Conservation (phyloP, 208 protist species). For the Leishmania amazonensis region DNA sequence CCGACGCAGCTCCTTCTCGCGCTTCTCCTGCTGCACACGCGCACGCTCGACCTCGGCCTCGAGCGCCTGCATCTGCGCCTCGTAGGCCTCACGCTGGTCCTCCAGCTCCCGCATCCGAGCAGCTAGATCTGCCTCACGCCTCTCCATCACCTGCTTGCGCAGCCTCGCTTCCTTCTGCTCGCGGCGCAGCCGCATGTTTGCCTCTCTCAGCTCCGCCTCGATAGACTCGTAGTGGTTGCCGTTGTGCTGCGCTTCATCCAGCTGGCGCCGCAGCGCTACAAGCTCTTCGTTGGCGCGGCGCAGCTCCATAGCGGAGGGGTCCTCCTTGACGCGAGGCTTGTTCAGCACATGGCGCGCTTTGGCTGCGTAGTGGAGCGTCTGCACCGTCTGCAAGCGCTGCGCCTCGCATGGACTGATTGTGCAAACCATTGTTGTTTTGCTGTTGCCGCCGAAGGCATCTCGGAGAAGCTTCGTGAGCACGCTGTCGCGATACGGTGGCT, state of each 20-base stretch:
- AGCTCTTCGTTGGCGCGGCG: slow-evolving; percentile 76
- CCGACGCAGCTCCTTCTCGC: slow-evolving; percentile 50
- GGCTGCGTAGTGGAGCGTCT: slow-evolving; percentile 86
- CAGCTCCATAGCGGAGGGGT: slow-evolving; percentile 78
- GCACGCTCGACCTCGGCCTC: slow-evolving; percentile 59
- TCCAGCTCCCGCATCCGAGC: slow-evolving; percentile 55
- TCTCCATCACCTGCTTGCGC: slow-evolving; percentile 50
- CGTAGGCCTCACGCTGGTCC: slow-evolving; percentile 60
- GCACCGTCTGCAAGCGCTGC: slow-evolving; percentile 63
- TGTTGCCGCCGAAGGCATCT: slow-evolving; percentile 90
- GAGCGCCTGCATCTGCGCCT: slow-evolving; percentile 67
- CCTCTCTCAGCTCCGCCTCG: slow-evolving; percentile 48
- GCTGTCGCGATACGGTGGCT: slow-evolving; percentile 86
- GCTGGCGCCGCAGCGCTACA: slow-evolving; percentile 45
- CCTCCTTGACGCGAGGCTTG: slow-evolving; percentile 71
- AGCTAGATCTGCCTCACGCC: slow-evolving; percentile 59
- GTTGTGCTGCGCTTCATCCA: slow-evolving; percentile 47
- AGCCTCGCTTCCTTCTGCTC: slow-evolving; percentile 55
- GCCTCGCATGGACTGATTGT: slow-evolving; percentile 73
- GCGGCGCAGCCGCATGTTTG: slow-evolving; percentile 46
- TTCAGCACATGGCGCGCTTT: slow-evolving; percentile 82
- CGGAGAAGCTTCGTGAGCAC: slow-evolving; percentile 87
- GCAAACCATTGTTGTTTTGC: slow-evolving; percentile 90
- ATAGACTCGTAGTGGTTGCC: slow-evolving; percentile 44
- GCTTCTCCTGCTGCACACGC: slow-evolving; percentile 42